Evolutionary conservation across 148 eudicot species (phyloP), one percentile per base, ranked within the genome.

Genomic region (Fagopyrum homotropicum): DNA sequence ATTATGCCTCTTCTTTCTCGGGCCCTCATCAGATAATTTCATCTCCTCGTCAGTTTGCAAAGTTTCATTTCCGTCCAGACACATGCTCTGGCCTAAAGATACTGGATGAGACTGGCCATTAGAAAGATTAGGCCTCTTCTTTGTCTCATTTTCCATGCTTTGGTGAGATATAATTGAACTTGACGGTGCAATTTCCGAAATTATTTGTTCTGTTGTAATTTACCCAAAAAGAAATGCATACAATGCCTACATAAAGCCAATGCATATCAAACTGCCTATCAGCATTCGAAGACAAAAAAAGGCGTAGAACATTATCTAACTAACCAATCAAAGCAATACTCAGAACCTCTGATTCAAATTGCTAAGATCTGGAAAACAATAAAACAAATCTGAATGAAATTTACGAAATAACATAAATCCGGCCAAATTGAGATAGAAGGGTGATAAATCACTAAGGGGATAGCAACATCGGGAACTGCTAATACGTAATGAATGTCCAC

Each of bases 201-300:
- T 12, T 35, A 2, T 11, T 66, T 66, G 71, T 11, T 66, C 71
- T 45, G 30, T 66, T 66, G 40, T 35, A 8, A 19, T 1, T 66
- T 43, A 45, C 35, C 46, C 46, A 14, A n/a, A 66, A 40, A 7
- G 9, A 66, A 46, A 40, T 40, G 71, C 6, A 12, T 66, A 46
- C 19, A 35, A 35, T 46, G 40, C 70, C 45, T 5, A 7, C 45
- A 10, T 1, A 66, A 66, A 66, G 71, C 30, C 46, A 66, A 66
- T 6, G 71, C 47, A 66, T 46, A 40, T 45, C 40, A 66, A 66
- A 66, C 30, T 43, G 19, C 71, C 46, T 66, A 66, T 66, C 71
- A 66, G n/a, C 11, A 43, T 40, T 57, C 16, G 8, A 4, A 16
- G 4, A n/a, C 6, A 4, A 11, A 0, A 57, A 22, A 57, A 57